Evolutionary conservation across 345 rosid genomes (phyloP).

Genomic region (Litchi chinensis): DNA sequence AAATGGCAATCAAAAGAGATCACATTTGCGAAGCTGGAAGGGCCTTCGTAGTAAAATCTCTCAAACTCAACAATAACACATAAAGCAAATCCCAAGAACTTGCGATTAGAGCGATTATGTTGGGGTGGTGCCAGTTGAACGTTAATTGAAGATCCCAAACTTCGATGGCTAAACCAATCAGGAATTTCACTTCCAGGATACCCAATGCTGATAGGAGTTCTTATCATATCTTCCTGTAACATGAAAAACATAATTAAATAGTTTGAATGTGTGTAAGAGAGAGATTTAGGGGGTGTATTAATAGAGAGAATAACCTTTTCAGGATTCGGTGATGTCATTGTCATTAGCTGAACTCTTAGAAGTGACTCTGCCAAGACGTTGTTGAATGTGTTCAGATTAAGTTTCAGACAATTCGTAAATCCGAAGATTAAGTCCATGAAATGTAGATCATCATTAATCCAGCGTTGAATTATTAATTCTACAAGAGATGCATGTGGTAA

Average conservation of each 20-base stretch:
- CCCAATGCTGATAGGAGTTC: background rate
- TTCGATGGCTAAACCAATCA: background rate
- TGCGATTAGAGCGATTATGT: background rate
- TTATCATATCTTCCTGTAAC: conserved; percentile 23
- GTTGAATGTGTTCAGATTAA: conserved; percentile 25
- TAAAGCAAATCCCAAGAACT: background rate
- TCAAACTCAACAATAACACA: background rate
- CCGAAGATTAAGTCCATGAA: conserved; percentile 23
- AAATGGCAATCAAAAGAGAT: background rate
- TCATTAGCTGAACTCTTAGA: conserved; percentile 18
- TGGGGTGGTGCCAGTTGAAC: background rate
- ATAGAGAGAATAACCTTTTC: too few species aligned
- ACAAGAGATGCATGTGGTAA: conserved; percentile 28
- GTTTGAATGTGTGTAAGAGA: too few species aligned
- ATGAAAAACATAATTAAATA: conserved; percentile 4
- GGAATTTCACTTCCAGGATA: conserved; percentile 7
- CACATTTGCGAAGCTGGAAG: too few species aligned
- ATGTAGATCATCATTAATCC: background rate
- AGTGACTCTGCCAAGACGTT: conserved; percentile 21
- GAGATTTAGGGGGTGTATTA: too few species aligned
- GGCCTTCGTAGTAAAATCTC: too few species aligned
- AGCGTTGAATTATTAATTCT: background rate
- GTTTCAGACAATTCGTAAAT: conserved; percentile 35
- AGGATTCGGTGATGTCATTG: conserved; percentile 21
- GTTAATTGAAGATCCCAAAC: background rate